Percentiles rank a stretch among this genome's conserved stretches.
phyloP scores from a whole-genome alignment of 2,329 filamentous ascomycete genomes.

The Sporothrix schenckii region DNA sequence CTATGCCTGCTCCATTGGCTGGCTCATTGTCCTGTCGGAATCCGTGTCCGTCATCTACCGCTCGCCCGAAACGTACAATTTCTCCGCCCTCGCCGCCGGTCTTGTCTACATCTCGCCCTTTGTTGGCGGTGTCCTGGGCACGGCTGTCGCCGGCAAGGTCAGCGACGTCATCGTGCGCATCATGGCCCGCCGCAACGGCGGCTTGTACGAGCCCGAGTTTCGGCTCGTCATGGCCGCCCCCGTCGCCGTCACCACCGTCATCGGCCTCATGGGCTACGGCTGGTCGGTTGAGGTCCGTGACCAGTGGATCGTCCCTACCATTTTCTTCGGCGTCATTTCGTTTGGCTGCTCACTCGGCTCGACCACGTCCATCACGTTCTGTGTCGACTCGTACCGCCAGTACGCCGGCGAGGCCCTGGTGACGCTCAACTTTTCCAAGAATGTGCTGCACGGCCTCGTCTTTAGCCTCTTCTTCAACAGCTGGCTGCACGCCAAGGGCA shows the following conservation, averaged over 20 bases:
- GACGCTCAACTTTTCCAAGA: slow-evolving; percentile 93
- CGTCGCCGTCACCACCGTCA: slow-evolving; percentile 73
- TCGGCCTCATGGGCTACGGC: slow-evolving; percentile 94
- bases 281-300: slow-evolving; percentile 76
- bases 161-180: slow-evolving; percentile 81
- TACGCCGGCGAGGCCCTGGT: slow-evolving; percentile 94
- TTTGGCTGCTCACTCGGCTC: slow-evolving; percentile 90
- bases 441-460: slow-evolving; percentile 85
- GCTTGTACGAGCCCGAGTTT: slow-evolving; percentile 93
- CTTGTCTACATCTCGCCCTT: slow-evolving; percentile 91
- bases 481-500: slow-evolving; percentile 77
- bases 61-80: slow-evolving; percentile 70
- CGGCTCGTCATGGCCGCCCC: slow-evolving; percentile 85
- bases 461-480: slow-evolving; percentile 85
- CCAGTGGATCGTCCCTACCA: slow-evolving; percentile 85
- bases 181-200: slow-evolving; percentile 85
- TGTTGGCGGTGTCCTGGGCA: slow-evolving; percentile 85
- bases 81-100: slow-evolving; percentile 75
- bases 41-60: slow-evolving; percentile 81
- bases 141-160: slow-evolving; percentile 83
- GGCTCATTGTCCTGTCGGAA: slow-evolving; percentile 94
- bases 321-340: slow-evolving; percentile 90
- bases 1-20: slow-evolving; percentile 86
- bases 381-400: slow-evolving; percentile 88
- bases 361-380: slow-evolving; percentile 91